A percentile compares a stretch with the other conserved stretches of the same genome.
Evolutionary conservation across 2,329 filamentous ascomycete species (phyloP).

Genomic region (Neonectria neomacrospora): DNA sequence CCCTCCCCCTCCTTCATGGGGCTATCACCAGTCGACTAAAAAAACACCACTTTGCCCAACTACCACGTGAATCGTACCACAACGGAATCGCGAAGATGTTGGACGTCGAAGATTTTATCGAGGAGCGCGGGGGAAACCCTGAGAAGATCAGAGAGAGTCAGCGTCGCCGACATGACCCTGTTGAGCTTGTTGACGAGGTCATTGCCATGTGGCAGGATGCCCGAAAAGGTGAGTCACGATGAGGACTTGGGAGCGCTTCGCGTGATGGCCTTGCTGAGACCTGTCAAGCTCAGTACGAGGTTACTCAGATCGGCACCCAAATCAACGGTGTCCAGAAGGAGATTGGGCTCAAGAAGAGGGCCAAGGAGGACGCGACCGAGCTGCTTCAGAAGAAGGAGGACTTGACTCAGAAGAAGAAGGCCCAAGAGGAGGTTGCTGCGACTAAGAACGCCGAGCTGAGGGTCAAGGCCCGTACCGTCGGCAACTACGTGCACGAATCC

Average conservation of each 20-base stretch:
- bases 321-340: constrained; percentile 92
- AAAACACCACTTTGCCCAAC: constrained; percentile 36
- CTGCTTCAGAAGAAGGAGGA: constrained; percentile 81
- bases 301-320: constrained; percentile 81
- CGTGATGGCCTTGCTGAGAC: constrained; percentile 22
- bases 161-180: constrained; percentile 80
- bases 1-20: constrained; percentile 44
- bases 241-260: constrained; percentile 13
- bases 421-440: constrained; percentile 76
- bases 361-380: constrained; percentile 87
- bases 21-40: constrained; percentile 39
- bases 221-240: constrained; percentile 66
- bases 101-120: constrained; percentile 81
- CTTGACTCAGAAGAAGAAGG: constrained; percentile 85
- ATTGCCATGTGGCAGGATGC: constrained; percentile 89
- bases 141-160: constrained; percentile 94
- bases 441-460: constrained; percentile 81
- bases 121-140: constrained; percentile 90
- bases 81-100: constrained; percentile 64
- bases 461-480: constrained; percentile 84
- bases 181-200: constrained; percentile 89
- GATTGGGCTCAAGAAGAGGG: constrained; percentile 92
- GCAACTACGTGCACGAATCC: constrained; percentile 78
- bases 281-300: constrained; percentile 72
- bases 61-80: constrained; percentile 34